Evolutionary conservation across 2,329 filamentous ascomycete species (phyloP).

Genomic region (Mariannaea sp.): DNA sequence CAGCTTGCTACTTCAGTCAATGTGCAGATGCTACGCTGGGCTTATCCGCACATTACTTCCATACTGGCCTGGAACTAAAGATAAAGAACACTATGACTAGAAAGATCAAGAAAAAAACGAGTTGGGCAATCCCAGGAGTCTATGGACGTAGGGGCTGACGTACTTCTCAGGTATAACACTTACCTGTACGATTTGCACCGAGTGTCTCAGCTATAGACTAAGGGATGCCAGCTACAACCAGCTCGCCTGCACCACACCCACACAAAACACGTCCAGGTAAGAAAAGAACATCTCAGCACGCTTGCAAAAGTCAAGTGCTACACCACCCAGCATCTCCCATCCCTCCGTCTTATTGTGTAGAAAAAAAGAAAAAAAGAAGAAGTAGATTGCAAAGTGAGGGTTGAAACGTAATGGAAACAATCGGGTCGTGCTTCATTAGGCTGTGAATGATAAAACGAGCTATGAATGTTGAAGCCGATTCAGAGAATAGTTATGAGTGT

Average conservation of each 20-base stretch:
- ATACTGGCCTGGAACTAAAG: conserved; percentile 83
- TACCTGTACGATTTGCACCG: conserved; percentile 74
- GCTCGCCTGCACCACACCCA: conserved; percentile 69
- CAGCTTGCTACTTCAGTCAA: neutral
- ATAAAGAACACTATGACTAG: conserved; percentile 73
- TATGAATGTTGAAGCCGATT: conserved; percentile 67
- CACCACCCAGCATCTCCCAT: conserved; percentile 67
- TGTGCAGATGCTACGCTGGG: neutral
- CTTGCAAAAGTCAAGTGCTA: conserved; percentile 74
- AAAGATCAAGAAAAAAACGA: conserved; percentile 69
- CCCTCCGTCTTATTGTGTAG: conserved; percentile 60
- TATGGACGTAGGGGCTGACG: conserved; percentile 73
- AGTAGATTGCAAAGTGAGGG: conserved; percentile 62
- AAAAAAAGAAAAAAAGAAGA: no score
- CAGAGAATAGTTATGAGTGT: conserved; percentile 69
- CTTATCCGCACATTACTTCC: conserved; percentile 66
- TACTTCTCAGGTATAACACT: conserved; percentile 51
- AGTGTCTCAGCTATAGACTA: conserved; percentile 65
- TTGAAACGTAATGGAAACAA: conserved; percentile 59
- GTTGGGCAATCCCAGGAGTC: conserved; percentile 68
- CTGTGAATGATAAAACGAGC: conserved; percentile 66
- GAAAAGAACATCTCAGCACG: conserved; percentile 76
- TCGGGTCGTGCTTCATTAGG: conserved; percentile 53
- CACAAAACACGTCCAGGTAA: conserved; percentile 73
- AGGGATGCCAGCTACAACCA: conserved; percentile 72